Percentiles rank a stretch among this genome's conserved stretches.
Conservation (phyloP, 306 rosid genomes). For the Cucumis hystrix region DNA sequence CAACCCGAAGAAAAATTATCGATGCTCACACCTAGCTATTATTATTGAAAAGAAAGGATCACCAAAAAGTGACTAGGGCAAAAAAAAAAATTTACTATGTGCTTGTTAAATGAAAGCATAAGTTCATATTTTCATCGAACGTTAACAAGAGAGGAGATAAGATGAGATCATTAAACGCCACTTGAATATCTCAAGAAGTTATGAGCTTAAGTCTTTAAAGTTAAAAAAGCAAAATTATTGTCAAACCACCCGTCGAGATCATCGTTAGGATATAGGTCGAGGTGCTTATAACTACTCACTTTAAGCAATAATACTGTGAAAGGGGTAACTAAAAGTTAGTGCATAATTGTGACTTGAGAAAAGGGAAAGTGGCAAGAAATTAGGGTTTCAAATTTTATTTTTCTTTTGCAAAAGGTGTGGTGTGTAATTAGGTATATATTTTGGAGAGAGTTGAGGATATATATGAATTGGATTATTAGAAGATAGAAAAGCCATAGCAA, state of each 20-base stretch:
- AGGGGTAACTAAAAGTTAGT: background rate
- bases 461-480: slow-evolving; percentile 7
- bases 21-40: no score
- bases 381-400: background rate
- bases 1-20: no score
- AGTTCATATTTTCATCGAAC: no score
- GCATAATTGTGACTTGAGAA: background rate
- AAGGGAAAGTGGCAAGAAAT: background rate
- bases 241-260: background rate
- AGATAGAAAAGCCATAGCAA: slow-evolving; percentile 11
- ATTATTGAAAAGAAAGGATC: no score
- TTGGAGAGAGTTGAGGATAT: background rate
- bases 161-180: no score
- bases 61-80: no score
- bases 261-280: background rate
- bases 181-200: no score
- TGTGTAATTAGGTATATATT: slow-evolving; percentile 7
- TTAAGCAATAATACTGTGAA: background rate
- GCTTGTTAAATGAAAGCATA: no score
- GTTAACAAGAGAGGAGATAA: no score
- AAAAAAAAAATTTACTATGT: no score
- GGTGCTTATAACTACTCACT: background rate
- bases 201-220: no score
- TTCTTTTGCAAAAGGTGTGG: slow-evolving; percentile 5
- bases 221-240: background rate